Conservation (phyloP, 345 rosid species). For the Ceriops decandra region DNA sequence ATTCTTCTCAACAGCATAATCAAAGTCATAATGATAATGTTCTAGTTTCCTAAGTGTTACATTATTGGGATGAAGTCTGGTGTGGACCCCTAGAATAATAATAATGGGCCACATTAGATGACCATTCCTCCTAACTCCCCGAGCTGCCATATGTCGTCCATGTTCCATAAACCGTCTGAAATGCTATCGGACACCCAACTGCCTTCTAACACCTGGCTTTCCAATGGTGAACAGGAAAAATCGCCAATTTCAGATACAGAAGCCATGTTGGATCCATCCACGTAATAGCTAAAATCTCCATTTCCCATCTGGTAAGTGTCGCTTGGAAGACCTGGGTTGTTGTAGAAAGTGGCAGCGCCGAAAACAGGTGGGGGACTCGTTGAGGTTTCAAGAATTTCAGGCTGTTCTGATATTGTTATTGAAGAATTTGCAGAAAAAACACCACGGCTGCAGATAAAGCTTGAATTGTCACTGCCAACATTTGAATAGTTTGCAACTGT, state of each 20-base stretch:
- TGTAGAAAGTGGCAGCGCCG: slow-evolving; percentile 16
- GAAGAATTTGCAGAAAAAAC: slow-evolving; percentile 29
- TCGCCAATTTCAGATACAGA: slow-evolving; percentile 21
- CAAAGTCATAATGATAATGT: too few relatives aligned
- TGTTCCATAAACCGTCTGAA: slow-evolving; percentile 22
- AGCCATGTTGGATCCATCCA: slow-evolving; percentile 14
- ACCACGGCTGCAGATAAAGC: slow-evolving; percentile 22
- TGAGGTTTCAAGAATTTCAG: slow-evolving; percentile 30
- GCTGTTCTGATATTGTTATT: slow-evolving; percentile 24
- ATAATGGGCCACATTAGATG: too few relatives aligned
- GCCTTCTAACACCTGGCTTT: slow-evolving; percentile 30
- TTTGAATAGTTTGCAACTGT: neutral
- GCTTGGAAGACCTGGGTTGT: slow-evolving; percentile 11
- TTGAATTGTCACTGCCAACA: slow-evolving; percentile 17
- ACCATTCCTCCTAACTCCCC: neutral
- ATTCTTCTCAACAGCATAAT: too few relatives aligned
- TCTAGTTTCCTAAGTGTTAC: too few relatives aligned
- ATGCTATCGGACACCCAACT: slow-evolving; percentile 15
- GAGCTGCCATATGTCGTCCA: slow-evolving; percentile 27
- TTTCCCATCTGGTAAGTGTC: slow-evolving; percentile 26
- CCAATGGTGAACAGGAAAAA: slow-evolving; percentile 22
- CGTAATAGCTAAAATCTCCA: slow-evolving; percentile 25
- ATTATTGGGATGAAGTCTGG: too few relatives aligned
- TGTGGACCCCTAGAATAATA: too few relatives aligned
- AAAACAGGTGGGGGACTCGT: slow-evolving; percentile 9